Percentiles rank a stretch among this genome's conserved stretches.
Conservation (phyloP, 2,329 filamentous ascomycete genomes). For the Colletotrichum zoysiae region DNA sequence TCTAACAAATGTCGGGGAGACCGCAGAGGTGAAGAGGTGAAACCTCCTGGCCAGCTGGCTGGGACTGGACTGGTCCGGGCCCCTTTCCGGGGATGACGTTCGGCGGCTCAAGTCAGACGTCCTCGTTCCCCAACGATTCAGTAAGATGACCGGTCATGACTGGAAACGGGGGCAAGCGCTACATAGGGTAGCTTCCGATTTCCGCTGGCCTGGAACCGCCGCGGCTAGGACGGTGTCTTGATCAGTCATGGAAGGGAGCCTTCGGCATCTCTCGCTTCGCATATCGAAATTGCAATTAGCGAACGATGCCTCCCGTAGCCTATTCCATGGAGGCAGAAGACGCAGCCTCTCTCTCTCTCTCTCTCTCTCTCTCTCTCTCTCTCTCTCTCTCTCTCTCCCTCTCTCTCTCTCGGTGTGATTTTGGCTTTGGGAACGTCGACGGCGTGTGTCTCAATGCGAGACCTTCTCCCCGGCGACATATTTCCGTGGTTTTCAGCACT, state of each 20-base stretch:
- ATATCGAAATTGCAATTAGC: conserved; percentile 27
- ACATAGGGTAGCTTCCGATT: background rate
- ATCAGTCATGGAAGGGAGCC: conserved; percentile 32
- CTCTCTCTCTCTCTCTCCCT: no score
- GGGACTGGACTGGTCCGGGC: conserved; percentile 3
- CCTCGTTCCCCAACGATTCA: conserved; percentile 23
- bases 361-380: no score
- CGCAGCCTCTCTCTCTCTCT: background rate
- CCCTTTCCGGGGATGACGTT: conserved; percentile 9
- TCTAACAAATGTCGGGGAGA: conserved; percentile 13
- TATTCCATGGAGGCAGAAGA: background rate
- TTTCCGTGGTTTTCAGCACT: conserved; percentile 7
- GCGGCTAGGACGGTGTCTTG: conserved; percentile 16
- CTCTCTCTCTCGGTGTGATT: background rate
- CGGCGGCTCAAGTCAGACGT: conserved; percentile 16
- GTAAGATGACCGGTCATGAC: conserved; percentile 3
- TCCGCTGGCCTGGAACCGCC: conserved; percentile 9
- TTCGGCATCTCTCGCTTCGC: conserved; percentile 9
- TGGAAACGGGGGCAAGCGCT: background rate
- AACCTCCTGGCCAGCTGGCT: conserved; percentile 9
- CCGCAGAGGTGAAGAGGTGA: background rate
- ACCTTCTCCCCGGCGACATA: background rate
- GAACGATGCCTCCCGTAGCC: background rate
- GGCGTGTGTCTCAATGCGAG: conserved; percentile 5
- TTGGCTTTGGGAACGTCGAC: conserved; percentile 12